These are phyloP conservation scores for Phytopythium aichiense DNA, from an alignment of 352 stramenopile species.

Conservation along the genomic window DNA sequence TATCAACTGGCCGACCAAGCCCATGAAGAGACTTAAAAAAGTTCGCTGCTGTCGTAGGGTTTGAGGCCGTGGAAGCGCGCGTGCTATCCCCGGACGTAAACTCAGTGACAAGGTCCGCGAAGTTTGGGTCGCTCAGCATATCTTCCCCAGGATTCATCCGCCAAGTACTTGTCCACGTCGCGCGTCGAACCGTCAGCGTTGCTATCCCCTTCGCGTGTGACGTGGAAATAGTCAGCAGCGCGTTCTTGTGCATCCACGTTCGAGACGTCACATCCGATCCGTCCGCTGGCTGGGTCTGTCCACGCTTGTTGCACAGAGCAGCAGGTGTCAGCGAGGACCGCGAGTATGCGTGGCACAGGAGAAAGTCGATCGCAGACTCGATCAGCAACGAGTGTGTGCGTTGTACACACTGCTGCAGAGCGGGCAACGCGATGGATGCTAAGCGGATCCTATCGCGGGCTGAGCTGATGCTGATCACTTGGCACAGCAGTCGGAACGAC, in stretches of 20 bases:
- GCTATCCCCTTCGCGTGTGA: slow-evolving; percentile 16
- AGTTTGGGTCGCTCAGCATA: slow-evolving; percentile 13
- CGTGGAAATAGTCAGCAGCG: slow-evolving; percentile 50
- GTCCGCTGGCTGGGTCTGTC: not conserved
- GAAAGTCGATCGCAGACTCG: slow-evolving; percentile 71
- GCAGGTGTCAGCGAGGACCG: slow-evolving; percentile 38
- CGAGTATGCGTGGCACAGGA: slow-evolving; percentile 72
- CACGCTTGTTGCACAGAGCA: slow-evolving; percentile 19
- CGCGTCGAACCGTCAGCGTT: slow-evolving; percentile 42
- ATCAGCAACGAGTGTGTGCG: slow-evolving; percentile 41
- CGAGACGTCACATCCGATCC: slow-evolving; percentile 12
- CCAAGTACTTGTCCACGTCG: slow-evolving; percentile 53
- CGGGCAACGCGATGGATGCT: slow-evolving; percentile 43
- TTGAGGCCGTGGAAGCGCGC: not conserved
- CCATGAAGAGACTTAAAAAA: not conserved
- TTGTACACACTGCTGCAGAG: slow-evolving; percentile 36
- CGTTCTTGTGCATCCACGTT: slow-evolving; percentile 51
- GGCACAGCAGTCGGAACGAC: slow-evolving; percentile 59
- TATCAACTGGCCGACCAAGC: not conserved
- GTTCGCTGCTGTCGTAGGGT: not conserved
- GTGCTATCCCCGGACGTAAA: not conserved
- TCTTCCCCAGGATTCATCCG: slow-evolving; percentile 23
- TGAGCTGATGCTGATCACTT: slow-evolving; percentile 49
- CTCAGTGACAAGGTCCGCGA: not conserved
- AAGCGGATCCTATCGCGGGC: slow-evolving; percentile 38